A percentile compares a stretch with the other conserved stretches of the same genome.
Evolutionary conservation across 1,284 basidiomycete genomes (phyloP).

Genomic region (Phellinidium pouzarii): DNA sequence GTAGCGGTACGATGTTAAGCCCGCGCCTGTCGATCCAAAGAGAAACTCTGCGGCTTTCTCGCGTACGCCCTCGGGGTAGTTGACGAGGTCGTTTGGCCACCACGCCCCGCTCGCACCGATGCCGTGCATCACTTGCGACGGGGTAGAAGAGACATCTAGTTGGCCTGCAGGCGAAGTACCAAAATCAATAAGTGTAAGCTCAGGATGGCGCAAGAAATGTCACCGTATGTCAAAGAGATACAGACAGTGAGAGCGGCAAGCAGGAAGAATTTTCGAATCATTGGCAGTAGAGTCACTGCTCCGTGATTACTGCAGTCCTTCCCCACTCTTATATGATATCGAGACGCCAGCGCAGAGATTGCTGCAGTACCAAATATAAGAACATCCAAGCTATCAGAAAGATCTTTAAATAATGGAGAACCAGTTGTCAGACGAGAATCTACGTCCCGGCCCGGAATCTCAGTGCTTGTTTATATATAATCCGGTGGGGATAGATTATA

Average conservation of each 20-base stretch:
- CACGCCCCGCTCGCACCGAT: conserved; percentile 26
- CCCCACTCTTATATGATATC: background rate
- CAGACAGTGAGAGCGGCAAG: background rate
- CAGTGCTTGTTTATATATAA: too few relatives aligned
- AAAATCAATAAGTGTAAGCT: background rate
- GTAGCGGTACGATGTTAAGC: conserved; percentile 24
- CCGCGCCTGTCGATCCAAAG: conserved; percentile 21
- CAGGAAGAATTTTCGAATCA: background rate
- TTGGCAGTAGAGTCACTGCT: too few relatives aligned
- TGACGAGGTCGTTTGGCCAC: conserved; percentile 23
- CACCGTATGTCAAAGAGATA: background rate
- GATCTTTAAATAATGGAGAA: too few relatives aligned
- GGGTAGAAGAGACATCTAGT: conserved; percentile 17
- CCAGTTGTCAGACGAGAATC: too few relatives aligned
- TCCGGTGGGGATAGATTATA: too few relatives aligned
- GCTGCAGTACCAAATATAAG: background rate
- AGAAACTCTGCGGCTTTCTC: conserved; percentile 20
- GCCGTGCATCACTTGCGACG: conserved; percentile 23
- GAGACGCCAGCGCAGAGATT: background rate
- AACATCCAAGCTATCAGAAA: background rate
- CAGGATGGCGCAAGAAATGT: background rate
- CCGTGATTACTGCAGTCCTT: too few relatives aligned
- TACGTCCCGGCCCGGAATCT: too few relatives aligned
- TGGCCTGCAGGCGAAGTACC: background rate
- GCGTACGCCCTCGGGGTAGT: conserved; percentile 20